These are phyloP conservation scores for Hammondia hammondi DNA, from an alignment of 169 alveolate genomes.

Conservation along the genomic window DNA sequence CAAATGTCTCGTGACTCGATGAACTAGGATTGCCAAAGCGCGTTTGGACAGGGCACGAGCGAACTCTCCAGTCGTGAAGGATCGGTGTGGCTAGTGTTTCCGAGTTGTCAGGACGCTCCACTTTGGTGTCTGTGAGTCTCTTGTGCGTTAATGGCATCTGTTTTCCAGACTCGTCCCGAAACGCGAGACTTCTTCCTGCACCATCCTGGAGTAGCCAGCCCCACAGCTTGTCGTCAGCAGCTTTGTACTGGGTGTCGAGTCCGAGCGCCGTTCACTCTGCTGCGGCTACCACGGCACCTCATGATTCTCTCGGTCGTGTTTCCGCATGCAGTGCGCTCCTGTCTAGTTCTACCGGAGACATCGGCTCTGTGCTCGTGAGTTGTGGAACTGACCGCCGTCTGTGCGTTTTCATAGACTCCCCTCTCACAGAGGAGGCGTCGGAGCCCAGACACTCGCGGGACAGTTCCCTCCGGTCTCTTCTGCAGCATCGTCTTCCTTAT, in stretches of 20 bases:
- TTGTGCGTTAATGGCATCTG: neutral
- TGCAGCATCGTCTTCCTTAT: conserved; percentile 3
- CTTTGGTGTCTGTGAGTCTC: neutral
- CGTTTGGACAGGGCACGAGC: too few species aligned
- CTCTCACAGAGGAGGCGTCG: neutral
- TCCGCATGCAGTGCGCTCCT: neutral
- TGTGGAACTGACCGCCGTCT: conserved; percentile 17
- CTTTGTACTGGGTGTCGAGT: neutral
- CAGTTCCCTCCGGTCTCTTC: neutral
- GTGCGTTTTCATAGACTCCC: neutral
- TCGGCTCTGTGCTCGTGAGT: neutral
- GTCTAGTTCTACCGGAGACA: neutral
- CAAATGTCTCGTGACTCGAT: too few species aligned
- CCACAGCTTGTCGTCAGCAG: conserved; percentile 17
- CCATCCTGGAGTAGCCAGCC: conserved; percentile 22
- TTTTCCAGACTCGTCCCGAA: neutral
- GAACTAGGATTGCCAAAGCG: too few species aligned
- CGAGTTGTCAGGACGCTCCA: neutral
- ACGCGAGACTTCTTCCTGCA: conserved; percentile 1
- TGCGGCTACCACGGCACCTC: neutral
- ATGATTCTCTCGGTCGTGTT: too few species aligned
- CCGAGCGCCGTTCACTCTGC: neutral
- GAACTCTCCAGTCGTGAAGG: too few species aligned
- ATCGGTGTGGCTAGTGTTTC: too few species aligned
- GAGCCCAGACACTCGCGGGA: neutral